These are phyloP conservation scores for Picochlorum sp. DNA, from an alignment of 139 green algal species.

Conservation along the genomic window DNA sequence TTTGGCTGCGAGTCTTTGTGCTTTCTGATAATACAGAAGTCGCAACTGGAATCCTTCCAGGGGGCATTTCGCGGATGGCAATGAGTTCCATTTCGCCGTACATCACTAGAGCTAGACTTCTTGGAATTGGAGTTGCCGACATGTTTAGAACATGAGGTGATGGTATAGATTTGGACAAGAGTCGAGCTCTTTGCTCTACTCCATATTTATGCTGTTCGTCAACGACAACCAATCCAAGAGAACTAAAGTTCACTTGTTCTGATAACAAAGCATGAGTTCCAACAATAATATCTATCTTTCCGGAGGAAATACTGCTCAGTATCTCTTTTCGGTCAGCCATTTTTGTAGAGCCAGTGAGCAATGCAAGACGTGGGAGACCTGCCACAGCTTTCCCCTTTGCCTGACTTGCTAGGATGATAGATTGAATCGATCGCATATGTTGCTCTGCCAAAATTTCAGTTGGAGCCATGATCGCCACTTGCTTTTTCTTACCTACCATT, in stretches of 20 bases:
- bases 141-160: conserved; percentile 84
- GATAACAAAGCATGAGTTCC: conserved; percentile 76
- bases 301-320: conserved; percentile 17
- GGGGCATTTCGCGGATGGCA: conserved; percentile 55
- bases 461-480: conserved; percentile 79
- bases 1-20: conserved; percentile 5
- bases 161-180: conserved; percentile 33
- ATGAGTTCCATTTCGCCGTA: conserved; percentile 50
- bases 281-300: conserved; percentile 54
- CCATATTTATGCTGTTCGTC: conserved; percentile 97
- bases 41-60: conserved; percentile 45
- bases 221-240: conserved; percentile 78
- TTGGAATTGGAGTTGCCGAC: conserved; percentile 92
- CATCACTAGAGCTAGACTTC: conserved; percentile 70
- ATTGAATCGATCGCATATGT: conserved; percentile 36
- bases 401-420: conserved; percentile 22
- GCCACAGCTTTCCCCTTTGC: background rate
- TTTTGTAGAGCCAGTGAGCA: conserved; percentile 34
- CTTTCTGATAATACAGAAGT: conserved; percentile 34
- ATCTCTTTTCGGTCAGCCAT: conserved; percentile 8
- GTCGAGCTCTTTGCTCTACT: conserved; percentile 62
- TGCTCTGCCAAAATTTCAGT: conserved; percentile 82
- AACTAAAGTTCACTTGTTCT: conserved; percentile 39
- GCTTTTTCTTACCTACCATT: conserved; percentile 47
- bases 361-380: background rate